Evolutionary conservation across 768 basidiomycete species (phyloP).

Genomic region (Agrocybe pediades): DNA sequence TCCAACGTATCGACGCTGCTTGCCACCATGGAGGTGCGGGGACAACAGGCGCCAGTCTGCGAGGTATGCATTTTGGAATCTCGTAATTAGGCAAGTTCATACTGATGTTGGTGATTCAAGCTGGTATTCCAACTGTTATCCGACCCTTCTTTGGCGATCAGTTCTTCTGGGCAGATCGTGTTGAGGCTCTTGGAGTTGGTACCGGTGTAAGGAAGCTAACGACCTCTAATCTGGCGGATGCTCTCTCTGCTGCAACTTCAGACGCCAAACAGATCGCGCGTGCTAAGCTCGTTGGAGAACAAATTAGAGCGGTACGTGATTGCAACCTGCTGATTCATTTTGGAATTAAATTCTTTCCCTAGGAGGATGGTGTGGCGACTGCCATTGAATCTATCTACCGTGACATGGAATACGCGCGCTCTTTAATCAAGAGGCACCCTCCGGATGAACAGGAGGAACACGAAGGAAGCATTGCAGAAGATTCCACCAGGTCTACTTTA

Average conservation of each 20-base stretch:
- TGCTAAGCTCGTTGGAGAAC: conserved; percentile 82
- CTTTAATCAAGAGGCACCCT: conserved; percentile 68
- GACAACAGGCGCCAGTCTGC: conserved; percentile 90
- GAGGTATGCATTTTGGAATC: conserved; percentile 51
- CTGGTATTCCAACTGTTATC: conserved; percentile 94
- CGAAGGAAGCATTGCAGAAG: conserved; percentile 34
- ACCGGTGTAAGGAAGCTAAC: conserved; percentile 87
- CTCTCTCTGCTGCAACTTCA: conserved; percentile 79
- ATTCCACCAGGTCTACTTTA: conserved; percentile 41
- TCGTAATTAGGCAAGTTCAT: conserved; percentile 1
- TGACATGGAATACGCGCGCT: conserved; percentile 92
- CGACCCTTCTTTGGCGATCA: conserved; percentile 98
- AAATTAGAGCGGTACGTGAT: conserved; percentile 69
- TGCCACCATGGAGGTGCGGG: conserved; percentile 99
- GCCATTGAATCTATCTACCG: conserved; percentile 97
- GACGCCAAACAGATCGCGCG: conserved; percentile 88
- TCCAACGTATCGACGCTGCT: conserved; percentile 91
- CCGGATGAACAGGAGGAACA: conserved; percentile 34
- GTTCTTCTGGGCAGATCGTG: conserved; percentile 96
- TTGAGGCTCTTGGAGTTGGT: conserved; percentile 95
- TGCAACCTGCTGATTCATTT: not conserved
- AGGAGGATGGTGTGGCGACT: conserved; percentile 94
- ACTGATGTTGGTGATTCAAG: conserved; percentile 36
- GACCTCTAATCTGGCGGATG: conserved; percentile 74
- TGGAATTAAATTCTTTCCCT: conserved; percentile 6